These are phyloP conservation scores for Rhizophora apiculata DNA, from an alignment of 345 rosid species.

Conservation along the genomic window DNA sequence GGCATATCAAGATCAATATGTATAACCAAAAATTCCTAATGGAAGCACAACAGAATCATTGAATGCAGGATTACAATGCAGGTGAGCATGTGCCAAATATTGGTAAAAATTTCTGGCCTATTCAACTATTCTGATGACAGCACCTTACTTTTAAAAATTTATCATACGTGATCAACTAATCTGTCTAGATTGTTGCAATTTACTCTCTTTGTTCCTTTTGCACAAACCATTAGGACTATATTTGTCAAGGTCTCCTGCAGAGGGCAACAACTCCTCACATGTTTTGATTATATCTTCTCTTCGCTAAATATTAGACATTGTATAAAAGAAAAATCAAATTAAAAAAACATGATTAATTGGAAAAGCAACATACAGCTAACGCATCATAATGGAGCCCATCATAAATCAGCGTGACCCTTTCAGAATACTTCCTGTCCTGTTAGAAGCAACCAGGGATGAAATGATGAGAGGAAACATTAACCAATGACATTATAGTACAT, in stretches of 20 bases:
- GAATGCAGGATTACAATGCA: not conserved
- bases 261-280: no score
- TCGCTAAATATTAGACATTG: not conserved
- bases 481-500: not conserved
- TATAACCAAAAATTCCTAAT: not conserved
- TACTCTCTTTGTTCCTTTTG: no score
- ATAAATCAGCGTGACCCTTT: constrained; percentile 87
- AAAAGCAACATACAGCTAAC: constrained; percentile 58
- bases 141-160: not conserved
- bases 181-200: no score
- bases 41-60: not conserved
- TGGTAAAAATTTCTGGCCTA: not conserved
- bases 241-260: no score
- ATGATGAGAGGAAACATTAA: not conserved
- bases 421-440: constrained; percentile 63
- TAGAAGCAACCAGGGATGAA: constrained; percentile 14
- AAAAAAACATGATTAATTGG: not conserved
- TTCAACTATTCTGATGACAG: not conserved
- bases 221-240: no score
- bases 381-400: constrained; percentile 98
- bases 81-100: not conserved
- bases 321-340: not conserved
- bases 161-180: not conserved
- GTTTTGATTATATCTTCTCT: not conserved
- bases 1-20: not conserved